These are phyloP conservation scores for Pythium phragmitis DNA, from an alignment of 352 stramenopile species.

Conservation along the genomic window DNA sequence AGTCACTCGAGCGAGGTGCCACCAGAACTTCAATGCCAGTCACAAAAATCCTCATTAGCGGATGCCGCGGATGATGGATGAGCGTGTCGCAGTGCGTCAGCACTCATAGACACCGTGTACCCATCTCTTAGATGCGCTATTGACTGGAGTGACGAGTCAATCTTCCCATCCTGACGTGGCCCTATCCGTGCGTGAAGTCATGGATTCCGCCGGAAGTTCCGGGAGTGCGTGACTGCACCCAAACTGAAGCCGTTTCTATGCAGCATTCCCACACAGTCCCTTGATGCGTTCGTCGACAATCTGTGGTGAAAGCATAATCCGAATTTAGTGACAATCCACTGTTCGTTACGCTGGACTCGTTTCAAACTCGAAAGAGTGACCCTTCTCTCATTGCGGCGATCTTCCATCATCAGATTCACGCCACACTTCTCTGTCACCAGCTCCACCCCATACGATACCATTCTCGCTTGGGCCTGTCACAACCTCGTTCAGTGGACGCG, in stretches of 20 bases:
- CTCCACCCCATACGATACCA: too few relatives aligned
- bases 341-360: background rate
- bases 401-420: conserved; percentile 9
- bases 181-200: background rate
- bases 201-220: too few relatives aligned
- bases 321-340: background rate
- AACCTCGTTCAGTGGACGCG: too few relatives aligned
- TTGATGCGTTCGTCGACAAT: conserved; percentile 8
- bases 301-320: background rate
- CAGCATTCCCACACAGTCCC: background rate
- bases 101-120: background rate
- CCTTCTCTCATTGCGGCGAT: background rate
- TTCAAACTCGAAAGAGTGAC: conserved; percentile 16
- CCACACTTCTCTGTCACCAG: conserved; percentile 14
- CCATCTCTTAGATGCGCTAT: background rate
- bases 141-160: background rate
- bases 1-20: conserved; percentile 6
- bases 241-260: conserved; percentile 20
- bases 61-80: background rate
- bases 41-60: too few relatives aligned
- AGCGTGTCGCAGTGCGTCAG: conserved; percentile 1
- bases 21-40: background rate
- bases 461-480: too few relatives aligned
- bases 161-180: conserved; percentile 4
- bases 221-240: background rate